phyloP scores from a whole-genome alignment of 257 asterid species.

The Solanum verrucosum region DNA sequence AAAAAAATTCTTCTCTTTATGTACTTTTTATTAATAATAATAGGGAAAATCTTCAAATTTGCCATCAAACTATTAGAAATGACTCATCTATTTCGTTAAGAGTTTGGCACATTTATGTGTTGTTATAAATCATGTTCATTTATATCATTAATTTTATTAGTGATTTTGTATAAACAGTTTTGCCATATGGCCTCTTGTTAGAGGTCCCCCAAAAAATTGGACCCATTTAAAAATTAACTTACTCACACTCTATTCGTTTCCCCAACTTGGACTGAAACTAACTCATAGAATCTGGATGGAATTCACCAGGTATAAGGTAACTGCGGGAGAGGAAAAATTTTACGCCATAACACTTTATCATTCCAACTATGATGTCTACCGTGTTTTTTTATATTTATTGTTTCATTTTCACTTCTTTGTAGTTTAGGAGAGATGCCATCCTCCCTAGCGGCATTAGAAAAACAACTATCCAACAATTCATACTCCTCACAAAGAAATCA shows the following conservation, averaged over 20 bases:
- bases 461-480: too few relatives aligned
- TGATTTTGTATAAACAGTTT: too few relatives aligned
- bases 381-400: neutral
- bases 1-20: too few relatives aligned
- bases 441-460: neutral
- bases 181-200: neutral
- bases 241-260: too few relatives aligned
- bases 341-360: too few relatives aligned
- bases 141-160: too few relatives aligned
- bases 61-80: neutral
- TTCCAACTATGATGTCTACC: neutral
- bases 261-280: too few relatives aligned
- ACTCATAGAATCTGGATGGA: neutral
- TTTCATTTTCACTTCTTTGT: neutral
- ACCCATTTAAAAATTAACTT: neutral
- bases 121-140: too few relatives aligned
- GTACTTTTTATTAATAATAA: too few relatives aligned
- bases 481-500: neutral
- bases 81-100: neutral
- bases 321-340: neutral
- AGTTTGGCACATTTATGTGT: too few relatives aligned
- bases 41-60: too few relatives aligned
- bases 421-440: neutral
- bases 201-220: neutral
- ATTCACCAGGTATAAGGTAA: neutral